Evolutionary conservation across 495 filamentous ascomycete species (phyloP).

Genomic region (Penicillium bovifimosum): DNA sequence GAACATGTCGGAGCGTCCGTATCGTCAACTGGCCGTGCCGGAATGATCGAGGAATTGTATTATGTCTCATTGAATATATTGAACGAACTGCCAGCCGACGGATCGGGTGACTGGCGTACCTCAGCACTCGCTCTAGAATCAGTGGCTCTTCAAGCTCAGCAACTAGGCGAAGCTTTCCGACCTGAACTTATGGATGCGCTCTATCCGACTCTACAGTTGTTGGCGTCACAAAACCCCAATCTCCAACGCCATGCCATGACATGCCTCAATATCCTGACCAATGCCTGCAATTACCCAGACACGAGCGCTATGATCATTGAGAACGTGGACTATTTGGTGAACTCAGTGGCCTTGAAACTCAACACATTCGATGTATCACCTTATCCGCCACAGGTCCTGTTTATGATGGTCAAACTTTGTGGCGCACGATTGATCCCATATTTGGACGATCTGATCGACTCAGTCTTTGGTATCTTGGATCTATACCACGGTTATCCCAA

Average conservation of each 20-base stretch:
- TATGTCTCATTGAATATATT: slow-evolving; percentile 65
- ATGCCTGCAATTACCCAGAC: slow-evolving; percentile 65
- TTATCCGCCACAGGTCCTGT: slow-evolving; percentile 80
- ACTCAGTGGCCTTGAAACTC: slow-evolving; percentile 80
- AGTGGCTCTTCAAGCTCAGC: slow-evolving; percentile 63
- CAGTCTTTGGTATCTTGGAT: slow-evolving; percentile 85
- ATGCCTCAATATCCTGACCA: slow-evolving; percentile 72
- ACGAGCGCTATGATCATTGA: slow-evolving; percentile 78
- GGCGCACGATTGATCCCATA: slow-evolving; percentile 79
- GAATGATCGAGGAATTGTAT: slow-evolving; percentile 74
- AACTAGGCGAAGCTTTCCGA: slow-evolving; percentile 64
- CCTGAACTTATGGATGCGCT: slow-evolving; percentile 85
- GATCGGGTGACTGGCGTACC: slow-evolving; percentile 60
- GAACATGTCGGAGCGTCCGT: slow-evolving; percentile 33
- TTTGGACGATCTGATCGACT: slow-evolving; percentile 82
- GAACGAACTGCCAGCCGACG: slow-evolving; percentile 43
- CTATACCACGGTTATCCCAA: slow-evolving; percentile 88
- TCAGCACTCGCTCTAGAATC: slow-evolving; percentile 69
- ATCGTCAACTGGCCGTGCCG: slow-evolving; percentile 40
- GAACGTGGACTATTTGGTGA: slow-evolving; percentile 96
- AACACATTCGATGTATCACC: slow-evolving; percentile 90
- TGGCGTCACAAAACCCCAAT: slow-evolving; percentile 64
- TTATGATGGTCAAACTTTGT: slow-evolving; percentile 90
- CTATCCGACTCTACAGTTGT: slow-evolving; percentile 78
- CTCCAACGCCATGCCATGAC: slow-evolving; percentile 79